These are phyloP conservation scores for Rhodotorula sp. DNA, from an alignment of 1,284 basidiomycete species.

Conservation along the genomic window DNA sequence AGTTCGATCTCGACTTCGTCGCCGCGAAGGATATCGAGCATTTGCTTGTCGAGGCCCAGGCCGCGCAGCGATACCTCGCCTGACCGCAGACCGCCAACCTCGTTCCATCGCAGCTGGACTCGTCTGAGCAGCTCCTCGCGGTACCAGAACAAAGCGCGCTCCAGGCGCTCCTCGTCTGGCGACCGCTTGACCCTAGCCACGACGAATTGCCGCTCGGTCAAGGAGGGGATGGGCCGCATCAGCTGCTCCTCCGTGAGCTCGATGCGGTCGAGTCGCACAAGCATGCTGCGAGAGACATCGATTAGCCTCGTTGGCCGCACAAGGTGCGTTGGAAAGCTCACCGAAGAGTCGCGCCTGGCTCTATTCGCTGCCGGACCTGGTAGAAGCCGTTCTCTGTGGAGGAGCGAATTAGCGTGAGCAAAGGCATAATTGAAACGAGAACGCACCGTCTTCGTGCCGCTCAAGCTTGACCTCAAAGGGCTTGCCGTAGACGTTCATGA, in stretches of 20 bases:
- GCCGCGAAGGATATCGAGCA: slow-evolving; percentile 70
- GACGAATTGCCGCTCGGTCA: slow-evolving; percentile 88
- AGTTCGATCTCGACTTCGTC: slow-evolving; percentile 39
- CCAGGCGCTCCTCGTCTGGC: slow-evolving; percentile 59
- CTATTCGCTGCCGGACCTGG: slow-evolving; percentile 36
- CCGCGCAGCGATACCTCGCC: slow-evolving; percentile 73
- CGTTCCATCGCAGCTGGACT: slow-evolving; percentile 73
- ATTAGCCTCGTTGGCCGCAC: background rate
- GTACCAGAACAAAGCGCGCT: slow-evolving; percentile 88
- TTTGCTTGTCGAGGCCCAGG: slow-evolving; percentile 69
- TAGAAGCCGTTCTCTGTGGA: slow-evolving; percentile 20
- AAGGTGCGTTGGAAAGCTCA: slow-evolving; percentile 49
- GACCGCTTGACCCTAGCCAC: slow-evolving; percentile 70
- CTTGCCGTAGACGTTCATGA: slow-evolving; percentile 81
- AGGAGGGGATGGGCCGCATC: slow-evolving; percentile 70
- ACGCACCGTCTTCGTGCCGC: slow-evolving; percentile 44
- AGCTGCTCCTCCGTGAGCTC: slow-evolving; percentile 61
- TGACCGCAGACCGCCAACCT: slow-evolving; percentile 70
- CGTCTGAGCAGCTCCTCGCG: slow-evolving; percentile 74
- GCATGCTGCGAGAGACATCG: slow-evolving; percentile 57
- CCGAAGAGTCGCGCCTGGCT: slow-evolving; percentile 75
- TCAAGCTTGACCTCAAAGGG: slow-evolving; percentile 82
- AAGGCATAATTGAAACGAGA: background rate
- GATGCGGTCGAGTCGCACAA: slow-evolving; percentile 73
- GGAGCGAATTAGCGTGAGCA: background rate